These are phyloP conservation scores for Nicotiana benthamiana DNA, from an alignment of 257 asterid genomes.

Conservation along the genomic window DNA sequence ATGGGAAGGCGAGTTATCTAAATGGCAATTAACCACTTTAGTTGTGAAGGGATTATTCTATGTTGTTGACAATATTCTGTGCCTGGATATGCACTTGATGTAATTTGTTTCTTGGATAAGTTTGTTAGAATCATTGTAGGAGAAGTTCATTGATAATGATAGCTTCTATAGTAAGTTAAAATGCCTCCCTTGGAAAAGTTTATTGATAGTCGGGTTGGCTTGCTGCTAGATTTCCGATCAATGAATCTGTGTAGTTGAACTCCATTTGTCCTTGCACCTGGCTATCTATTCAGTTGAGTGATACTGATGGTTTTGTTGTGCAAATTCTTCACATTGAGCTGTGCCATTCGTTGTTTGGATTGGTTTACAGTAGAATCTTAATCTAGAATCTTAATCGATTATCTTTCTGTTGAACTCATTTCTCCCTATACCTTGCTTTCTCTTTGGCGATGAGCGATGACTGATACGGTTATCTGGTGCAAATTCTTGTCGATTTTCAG, in stretches of 20 bases:
- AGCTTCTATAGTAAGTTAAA: neutral
- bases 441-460: neutral
- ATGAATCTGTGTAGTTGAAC: neutral
- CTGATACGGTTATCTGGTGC: neutral
- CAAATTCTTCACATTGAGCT: neutral
- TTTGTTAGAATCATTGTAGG: no score
- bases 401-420: neutral
- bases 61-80: no score
- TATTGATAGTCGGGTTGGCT: neutral
- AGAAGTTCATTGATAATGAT: no score
- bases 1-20: no score
- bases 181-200: neutral
- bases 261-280: neutral
- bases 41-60: no score
- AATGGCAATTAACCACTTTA: no score
- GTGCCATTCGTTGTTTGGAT: neutral
- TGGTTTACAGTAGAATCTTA: neutral
- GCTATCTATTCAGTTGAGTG: neutral
- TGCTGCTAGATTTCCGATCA: neutral
- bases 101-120: no score
- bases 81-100: no score
- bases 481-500: constrained; percentile 38
- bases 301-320: neutral
- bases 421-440: neutral
- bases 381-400: neutral